Evolutionary conservation across 352 stramenopile species (phyloP).

Genomic region (Phytophthora pluvialis): DNA sequence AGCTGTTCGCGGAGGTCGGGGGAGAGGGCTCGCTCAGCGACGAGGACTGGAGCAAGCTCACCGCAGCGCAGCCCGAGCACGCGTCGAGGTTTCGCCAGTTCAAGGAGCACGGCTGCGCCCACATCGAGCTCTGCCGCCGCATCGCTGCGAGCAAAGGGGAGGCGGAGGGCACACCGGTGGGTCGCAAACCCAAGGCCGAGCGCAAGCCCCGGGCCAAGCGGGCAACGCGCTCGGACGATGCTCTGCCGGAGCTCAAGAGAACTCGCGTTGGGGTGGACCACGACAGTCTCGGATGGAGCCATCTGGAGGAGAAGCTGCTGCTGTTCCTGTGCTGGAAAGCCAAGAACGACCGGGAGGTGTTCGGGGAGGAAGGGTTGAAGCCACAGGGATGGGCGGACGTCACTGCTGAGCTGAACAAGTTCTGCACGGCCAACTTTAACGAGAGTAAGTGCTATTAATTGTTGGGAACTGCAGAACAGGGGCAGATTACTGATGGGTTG

Average conservation of each 20-base stretch:
- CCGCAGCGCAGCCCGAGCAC: slow-evolving; percentile 19
- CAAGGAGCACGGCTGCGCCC: slow-evolving; percentile 32
- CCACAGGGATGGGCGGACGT: slow-evolving; percentile 35
- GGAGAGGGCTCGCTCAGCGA: slow-evolving; percentile 15
- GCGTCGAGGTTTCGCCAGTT: slow-evolving; percentile 39
- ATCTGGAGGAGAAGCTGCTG: slow-evolving; percentile 36
- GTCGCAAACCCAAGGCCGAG: slow-evolving; percentile 10
- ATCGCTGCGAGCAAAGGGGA: slow-evolving; percentile 29
- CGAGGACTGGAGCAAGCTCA: slow-evolving; percentile 33
- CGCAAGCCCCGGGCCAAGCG: slow-evolving; percentile 23
- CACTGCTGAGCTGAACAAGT: slow-evolving; percentile 33
- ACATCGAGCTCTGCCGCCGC: slow-evolving; percentile 33
- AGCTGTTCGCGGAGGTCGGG: slow-evolving; percentile 33
- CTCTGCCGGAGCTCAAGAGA: slow-evolving; percentile 18
- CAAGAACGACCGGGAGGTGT: slow-evolving; percentile 25
- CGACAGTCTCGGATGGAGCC: slow-evolving; percentile 6
- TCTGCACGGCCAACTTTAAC: slow-evolving; percentile 29
- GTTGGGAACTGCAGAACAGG: background rate
- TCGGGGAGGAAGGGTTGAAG: slow-evolving; percentile 30
- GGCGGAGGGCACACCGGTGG: background rate
- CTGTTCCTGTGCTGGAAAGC: slow-evolving; percentile 42
- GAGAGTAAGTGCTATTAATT: slow-evolving; percentile 24
- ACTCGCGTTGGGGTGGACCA: background rate
- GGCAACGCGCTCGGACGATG: background rate
- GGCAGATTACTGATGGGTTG: background rate